Evolutionary conservation across 495 filamentous ascomycete genomes (phyloP).

Genomic region (Monascus purpureus): DNA sequence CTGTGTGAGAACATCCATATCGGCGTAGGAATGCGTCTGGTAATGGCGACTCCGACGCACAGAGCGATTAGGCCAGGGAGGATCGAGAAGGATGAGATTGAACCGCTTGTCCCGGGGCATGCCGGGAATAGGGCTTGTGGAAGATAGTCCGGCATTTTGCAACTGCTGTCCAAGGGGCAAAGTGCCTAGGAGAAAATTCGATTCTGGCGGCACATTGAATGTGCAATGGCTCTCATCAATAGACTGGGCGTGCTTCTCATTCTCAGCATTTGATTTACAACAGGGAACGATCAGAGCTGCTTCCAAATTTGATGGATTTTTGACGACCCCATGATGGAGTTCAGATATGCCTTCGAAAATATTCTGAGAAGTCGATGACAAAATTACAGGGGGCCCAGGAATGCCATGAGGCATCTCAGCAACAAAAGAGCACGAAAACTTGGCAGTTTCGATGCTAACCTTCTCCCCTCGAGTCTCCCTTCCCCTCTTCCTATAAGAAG

Average conservation of each 20-base stretch:
- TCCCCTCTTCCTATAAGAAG: constrained; percentile 1
- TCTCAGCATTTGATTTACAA: constrained; percentile 3
- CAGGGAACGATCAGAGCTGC: constrained; percentile 12
- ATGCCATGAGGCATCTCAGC: neutral
- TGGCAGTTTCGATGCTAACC: no score
- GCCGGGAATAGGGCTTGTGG: constrained; percentile 14
- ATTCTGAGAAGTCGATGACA: constrained; percentile 20
- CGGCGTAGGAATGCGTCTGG: constrained; percentile 29
- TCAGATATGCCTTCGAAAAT: constrained; percentile 15
- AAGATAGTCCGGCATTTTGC: constrained; percentile 6
- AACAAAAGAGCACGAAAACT: no score
- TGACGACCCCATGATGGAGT: constrained; percentile 16
- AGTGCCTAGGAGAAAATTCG: constrained; percentile 36
- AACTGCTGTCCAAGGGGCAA: constrained; percentile 11
- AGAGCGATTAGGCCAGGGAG: constrained; percentile 89
- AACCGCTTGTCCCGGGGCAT: constrained; percentile 33
- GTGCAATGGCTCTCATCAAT: no score
- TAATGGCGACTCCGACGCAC: constrained; percentile 60
- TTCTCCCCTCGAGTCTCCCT: constrained; percentile 8
- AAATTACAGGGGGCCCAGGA: constrained; percentile 15
- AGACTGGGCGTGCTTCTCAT: constrained; percentile 6
- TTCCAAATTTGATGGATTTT: constrained; percentile 18
- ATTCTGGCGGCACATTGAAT: constrained; percentile 37
- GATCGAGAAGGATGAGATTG: constrained; percentile 74
- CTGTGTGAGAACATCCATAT: constrained; percentile 16